Base-by-base conservation (phyloP, 257 asterid species). In the Rhazya stricta region DNA sequence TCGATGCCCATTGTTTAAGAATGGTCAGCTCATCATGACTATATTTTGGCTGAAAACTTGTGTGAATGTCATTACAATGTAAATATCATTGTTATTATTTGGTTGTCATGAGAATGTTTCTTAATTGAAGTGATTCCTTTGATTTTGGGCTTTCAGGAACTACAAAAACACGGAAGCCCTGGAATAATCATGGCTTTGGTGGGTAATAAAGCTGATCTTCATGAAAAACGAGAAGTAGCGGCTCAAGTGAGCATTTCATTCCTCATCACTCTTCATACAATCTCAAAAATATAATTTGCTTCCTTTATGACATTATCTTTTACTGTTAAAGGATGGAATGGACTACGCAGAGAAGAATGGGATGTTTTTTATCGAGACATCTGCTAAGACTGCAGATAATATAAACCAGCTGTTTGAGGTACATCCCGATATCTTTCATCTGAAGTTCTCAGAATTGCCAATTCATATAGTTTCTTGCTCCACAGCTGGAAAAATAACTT, bases 341-440 rank as follows among this genome's bases (percentile, higher is more conserved):
- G 97, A 91, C 43, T 89, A 88, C 75, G 97, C 99, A 0, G 98
- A 92, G 83, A 92, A 85, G 96, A 92, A 92, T 43, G 96, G 97
- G 57, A 95, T 95, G 99, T 95, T 92, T 81, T 92, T 92, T 70
- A 95, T 92, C 21, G 99, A 95, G 88, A 95, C 98, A 43, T 92
- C 99, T 85, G 99, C 99, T 32, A 95, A 95, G 90, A 95, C 99
- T n/a, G 98, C 99, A 30, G 99, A 95, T 83, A 95, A 95, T 83
- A 95, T 95, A 85, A 95, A 95, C 88, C 98, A 95, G 88, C 87
- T 95, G 74, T 95, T 95, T 75, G 99, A 95, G 99, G 99, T 95
- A 78, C 73, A 70, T 74, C 76, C 77, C 70, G 4, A 29, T 57
- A 9, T 69, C 43, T 37, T 73, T 54, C 51, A 37, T 42, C 58